Evolutionary conservation across 129 eudicot genomes (phyloP), one percentile per base, ranked within the genome.

Genomic region (Chrysanthemum lavandulifolium): DNA sequence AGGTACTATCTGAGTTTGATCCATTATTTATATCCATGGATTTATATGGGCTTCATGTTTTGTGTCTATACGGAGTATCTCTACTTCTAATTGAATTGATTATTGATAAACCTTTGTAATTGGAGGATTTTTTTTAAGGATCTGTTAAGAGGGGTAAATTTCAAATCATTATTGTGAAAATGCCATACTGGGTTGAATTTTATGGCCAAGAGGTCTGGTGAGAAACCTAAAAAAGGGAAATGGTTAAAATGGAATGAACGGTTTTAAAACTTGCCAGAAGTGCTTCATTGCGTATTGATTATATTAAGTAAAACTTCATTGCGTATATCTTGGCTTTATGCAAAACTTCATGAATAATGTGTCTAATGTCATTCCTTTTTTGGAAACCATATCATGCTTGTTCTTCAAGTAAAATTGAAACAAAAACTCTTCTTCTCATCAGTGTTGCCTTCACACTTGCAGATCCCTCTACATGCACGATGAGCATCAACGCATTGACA

Each of bases 401-500:
- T 25, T 66, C 4, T 65, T 47, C 31, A 68, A 59, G 63, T 49
- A 48, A 47, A 8, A 8, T 6, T 50, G 29, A 49, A 57, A 16
- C 25, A 1, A 36, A 36, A 6, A 36, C 8, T 36, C 0, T 40
- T 40, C 61, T 18, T 60, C 29, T 77, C 58, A 27, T 67, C 59
- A 67, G 29, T 23, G 56, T 14, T 59, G 43, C 51, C 45, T 64
- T 69, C 69, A 27, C 70, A 55, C 59, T 65, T 69, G 67, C 82
- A 93, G 99, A 95, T 80, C 89, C 96, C 77, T 88, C 91, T 33
- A 77, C 89, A 52, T 90, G 96, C 89, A 80, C 89, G 3, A 83
- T 90, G 74, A 82, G 87, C 50, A 77, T 76, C 75, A 88, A 65
- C 65, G 76, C 68, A 61, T 89, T 94, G 53, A 66, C 96, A 64